Conservation (phyloP, 2,329 filamentous ascomycete genomes). For the Pseudomassariella vexata region DNA sequence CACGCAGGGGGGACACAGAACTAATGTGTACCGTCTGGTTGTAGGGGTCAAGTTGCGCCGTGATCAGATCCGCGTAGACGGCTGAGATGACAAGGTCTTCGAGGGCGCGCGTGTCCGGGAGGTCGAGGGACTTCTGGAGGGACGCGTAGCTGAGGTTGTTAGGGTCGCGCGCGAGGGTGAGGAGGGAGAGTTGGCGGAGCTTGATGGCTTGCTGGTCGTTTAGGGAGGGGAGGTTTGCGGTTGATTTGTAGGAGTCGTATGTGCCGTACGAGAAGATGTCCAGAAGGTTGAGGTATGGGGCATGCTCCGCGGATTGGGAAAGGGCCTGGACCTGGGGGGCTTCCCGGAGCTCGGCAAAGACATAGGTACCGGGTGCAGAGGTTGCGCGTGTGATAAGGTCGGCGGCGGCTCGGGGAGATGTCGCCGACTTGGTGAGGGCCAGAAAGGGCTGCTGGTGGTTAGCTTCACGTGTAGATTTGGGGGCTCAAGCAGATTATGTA, state of each 20-base stretch:
- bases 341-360: constrained; percentile 90
- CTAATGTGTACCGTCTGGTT: constrained; percentile 70
- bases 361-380: constrained; percentile 80
- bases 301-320: constrained; percentile 52
- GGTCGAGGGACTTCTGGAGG: constrained; percentile 61
- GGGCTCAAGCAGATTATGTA: constrained; percentile 22
- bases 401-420: constrained; percentile 74
- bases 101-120: constrained; percentile 62
- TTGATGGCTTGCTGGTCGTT: constrained; percentile 71
- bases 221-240: constrained; percentile 60
- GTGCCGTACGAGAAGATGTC: constrained; percentile 92
- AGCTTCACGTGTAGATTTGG: constrained; percentile 4
- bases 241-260: constrained; percentile 64
- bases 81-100: constrained; percentile 83
- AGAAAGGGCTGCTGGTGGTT: constrained; percentile 73
- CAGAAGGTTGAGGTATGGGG: constrained; percentile 62
- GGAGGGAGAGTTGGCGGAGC: constrained; percentile 82
- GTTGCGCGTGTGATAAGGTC: constrained; percentile 86
- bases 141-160: constrained; percentile 66
- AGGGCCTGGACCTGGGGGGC: constrained; percentile 74
- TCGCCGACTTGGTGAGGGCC: constrained; percentile 79
- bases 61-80: constrained; percentile 79
- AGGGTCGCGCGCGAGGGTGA: constrained; percentile 68
- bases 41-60: constrained; percentile 76
- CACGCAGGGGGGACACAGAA: constrained; percentile 78